Base-by-base conservation (phyloP, 2,329 filamentous ascomycete genomes). In the Trichoderma sp. region DNA sequence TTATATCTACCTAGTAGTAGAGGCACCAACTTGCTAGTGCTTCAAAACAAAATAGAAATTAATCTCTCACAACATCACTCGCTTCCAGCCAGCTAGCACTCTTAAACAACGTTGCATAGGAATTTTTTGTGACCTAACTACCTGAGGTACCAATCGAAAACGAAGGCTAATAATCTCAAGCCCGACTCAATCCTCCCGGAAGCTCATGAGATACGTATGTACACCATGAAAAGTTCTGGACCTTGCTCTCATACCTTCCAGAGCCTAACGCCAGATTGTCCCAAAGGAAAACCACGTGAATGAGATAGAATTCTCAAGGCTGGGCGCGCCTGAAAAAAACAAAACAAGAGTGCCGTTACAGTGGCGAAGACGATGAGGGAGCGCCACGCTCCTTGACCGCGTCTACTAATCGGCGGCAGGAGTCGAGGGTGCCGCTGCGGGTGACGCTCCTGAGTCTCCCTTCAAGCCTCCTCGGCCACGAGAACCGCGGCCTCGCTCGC, bases 401-500 rank as follows among this genome's bases (percentile, higher is more conserved):
- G 69, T 68, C 73, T 73, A 48, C 42, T 48, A 79, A 68, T 79
- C 77, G 29, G 72, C 81, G 69, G 83, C 77, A 64, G 84, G 81
- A 70, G 86, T 81, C 56, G 85, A 82, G n/a, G 84, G 78, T n/a
- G 79, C 76, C 15, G 80, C 78, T 45, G 86, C 86, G 15, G 85
- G 83, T 32, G 87, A 87, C 60, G 81, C 82, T 70, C 83, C 84
- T 29, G 83, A 84, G 57, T 89, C 85, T 67, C 86, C 88, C 80
- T 87, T 89, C 25, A 82, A 82, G 39, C 86, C 86, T 67, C 86
- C 84, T 67, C 83, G 79, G 45, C 86, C 85, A 61, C 86, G 82
- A 12, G 85, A 84, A 35, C 87, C 84, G 60, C 86, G 81, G 34
- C 87, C 84, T 45, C 88, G 83, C 65, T 88, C 84, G 69, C 83